phyloP scores from a whole-genome alignment of 2,329 filamentous ascomycete genomes.

The Epicoccum nigrum region DNA sequence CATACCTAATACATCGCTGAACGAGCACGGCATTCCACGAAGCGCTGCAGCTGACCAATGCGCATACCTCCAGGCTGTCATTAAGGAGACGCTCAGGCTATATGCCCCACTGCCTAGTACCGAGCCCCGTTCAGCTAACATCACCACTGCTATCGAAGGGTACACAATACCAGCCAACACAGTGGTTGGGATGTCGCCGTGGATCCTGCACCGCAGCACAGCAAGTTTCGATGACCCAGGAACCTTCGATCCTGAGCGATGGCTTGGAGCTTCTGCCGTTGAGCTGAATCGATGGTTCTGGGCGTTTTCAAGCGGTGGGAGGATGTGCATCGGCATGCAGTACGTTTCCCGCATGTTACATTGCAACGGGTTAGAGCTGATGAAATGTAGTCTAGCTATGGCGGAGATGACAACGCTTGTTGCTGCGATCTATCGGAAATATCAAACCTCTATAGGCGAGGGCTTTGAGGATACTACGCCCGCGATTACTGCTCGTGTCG shows the following conservation, averaged over 20 bases:
- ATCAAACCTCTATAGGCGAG: not conserved
- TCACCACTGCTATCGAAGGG: not conserved
- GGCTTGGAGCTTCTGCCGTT: not conserved
- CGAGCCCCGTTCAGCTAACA: not conserved
- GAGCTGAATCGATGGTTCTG: conserved; percentile 4
- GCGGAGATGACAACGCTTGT: conserved; percentile 2
- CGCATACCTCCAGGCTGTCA: not conserved
- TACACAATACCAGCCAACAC: not conserved
- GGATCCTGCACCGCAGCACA: not conserved
- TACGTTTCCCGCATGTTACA: not conserved
- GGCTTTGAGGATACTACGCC: not conserved
- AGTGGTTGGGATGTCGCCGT: not conserved
- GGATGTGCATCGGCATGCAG: conserved; percentile 4
- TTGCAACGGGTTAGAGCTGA: not conserved
- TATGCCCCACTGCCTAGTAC: not conserved
- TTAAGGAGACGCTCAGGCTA: not conserved
- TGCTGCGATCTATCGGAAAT: not conserved
- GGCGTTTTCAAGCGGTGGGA: not conserved
- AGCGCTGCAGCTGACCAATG: not conserved
- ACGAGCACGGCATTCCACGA: not conserved
- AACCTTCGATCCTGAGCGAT: not conserved
- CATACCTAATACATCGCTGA: not conserved
- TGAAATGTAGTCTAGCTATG: not conserved
- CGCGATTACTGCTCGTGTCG: not conserved
- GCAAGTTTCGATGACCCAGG: not conserved